Conservation (phyloP, 305 asterid genomes). For the Solanum hybrid region DNA sequence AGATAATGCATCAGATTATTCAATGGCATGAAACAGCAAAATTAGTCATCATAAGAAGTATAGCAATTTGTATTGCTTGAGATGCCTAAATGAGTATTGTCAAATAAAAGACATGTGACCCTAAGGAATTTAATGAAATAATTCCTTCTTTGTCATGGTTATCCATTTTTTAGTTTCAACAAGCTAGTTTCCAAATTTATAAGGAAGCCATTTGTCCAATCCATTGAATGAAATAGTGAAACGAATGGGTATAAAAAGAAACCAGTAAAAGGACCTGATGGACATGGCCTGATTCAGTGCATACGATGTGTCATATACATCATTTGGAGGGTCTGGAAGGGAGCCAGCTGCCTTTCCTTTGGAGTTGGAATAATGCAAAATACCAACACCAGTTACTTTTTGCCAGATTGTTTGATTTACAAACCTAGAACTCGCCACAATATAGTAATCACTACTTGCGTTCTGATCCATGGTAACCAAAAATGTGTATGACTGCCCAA, state of each 20-base stretch:
- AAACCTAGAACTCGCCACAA: constrained; percentile 90
- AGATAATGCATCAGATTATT: not conserved
- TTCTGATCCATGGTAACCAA: constrained; percentile 86
- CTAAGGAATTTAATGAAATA: not conserved
- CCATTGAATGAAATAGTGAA: not conserved
- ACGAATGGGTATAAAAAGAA: not conserved
- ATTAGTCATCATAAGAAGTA: not conserved
- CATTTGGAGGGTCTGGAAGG: constrained; percentile 89
- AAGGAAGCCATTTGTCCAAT: not conserved
- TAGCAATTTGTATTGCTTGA: not conserved
- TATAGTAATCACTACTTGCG: constrained; percentile 89
- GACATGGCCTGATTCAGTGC: constrained; percentile 84
- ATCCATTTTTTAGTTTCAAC: not conserved
- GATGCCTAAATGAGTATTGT: not conserved
- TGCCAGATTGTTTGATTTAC: constrained; percentile 81
- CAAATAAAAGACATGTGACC: not conserved
- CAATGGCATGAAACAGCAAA: not conserved
- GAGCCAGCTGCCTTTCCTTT: constrained; percentile 64
- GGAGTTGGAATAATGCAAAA: constrained; percentile 83
- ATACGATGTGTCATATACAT: constrained; percentile 45
- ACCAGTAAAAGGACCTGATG: constrained; percentile 45
- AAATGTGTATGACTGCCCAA: constrained; percentile 82
- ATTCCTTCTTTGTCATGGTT: not conserved
- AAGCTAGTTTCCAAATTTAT: not conserved
- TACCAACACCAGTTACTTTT: constrained; percentile 85